Percentiles rank a stretch among this genome's conserved stretches.
These are phyloP conservation scores for Penicillium atrosanguineum DNA, from an alignment of 495 filamentous ascomycete species.

Conservation along the genomic window DNA sequence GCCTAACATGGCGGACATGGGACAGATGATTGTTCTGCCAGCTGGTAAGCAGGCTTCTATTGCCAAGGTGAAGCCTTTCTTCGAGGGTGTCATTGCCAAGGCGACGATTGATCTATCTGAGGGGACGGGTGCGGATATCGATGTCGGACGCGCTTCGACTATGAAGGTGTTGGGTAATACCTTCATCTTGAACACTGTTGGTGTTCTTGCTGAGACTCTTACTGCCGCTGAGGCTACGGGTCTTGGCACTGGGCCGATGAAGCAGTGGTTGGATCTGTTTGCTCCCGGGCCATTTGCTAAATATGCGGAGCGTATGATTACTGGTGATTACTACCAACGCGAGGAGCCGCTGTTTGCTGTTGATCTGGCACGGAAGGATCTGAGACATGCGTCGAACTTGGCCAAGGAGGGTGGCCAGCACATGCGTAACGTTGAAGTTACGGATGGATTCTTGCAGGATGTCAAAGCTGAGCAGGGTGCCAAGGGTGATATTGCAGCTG, in stretches of 20 bases:
- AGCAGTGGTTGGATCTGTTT: conserved; percentile 62
- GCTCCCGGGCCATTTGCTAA: conserved; percentile 56
- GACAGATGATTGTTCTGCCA: conserved; percentile 72
- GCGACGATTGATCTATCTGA: conserved; percentile 57
- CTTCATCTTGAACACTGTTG: conserved; percentile 81
- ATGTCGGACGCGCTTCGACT: conserved; percentile 33
- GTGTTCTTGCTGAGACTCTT: conserved; percentile 72
- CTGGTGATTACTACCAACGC: conserved; percentile 68
- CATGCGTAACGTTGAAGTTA: conserved; percentile 64
- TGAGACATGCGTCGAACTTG: conserved; percentile 67
- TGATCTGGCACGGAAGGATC: conserved; percentile 83
- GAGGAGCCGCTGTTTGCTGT: conserved; percentile 84
- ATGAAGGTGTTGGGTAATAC: conserved; percentile 87
- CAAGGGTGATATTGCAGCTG: conserved; percentile 77
- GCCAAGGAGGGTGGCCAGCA: conserved; percentile 60
- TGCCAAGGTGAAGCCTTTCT: conserved; percentile 66
- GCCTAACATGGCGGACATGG: conserved; percentile 73
- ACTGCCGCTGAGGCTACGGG: conserved; percentile 79
- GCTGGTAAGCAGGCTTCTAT: conserved; percentile 64
- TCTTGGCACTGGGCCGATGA: conserved; percentile 65
- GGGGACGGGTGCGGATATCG: conserved; percentile 21
- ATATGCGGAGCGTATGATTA: conserved; percentile 71
- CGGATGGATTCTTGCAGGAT: conserved; percentile 62
- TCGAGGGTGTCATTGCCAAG: conserved; percentile 72
- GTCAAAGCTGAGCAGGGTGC: conserved; percentile 72